Percentiles rank a stretch among this genome's conserved stretches.
Conservation (phyloP, 2,329 filamentous ascomycete genomes). For the Basipetospora chlamydospora region DNA sequence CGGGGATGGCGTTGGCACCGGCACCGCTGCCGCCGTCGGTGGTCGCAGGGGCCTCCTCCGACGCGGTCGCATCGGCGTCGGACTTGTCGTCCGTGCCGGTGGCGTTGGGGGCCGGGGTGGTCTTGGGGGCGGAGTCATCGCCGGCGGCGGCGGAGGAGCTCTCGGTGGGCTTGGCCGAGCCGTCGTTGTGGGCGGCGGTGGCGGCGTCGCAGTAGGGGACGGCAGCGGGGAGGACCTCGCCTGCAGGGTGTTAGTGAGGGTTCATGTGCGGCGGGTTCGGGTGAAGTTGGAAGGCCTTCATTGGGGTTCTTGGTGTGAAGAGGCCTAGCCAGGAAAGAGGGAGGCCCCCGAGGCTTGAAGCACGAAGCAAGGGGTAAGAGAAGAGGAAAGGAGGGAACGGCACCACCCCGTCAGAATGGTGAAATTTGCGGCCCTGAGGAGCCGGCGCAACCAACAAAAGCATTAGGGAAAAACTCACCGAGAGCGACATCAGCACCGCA, state of each 20-base stretch:
- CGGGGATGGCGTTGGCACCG: conserved; percentile 6
- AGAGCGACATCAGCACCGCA: conserved; percentile 23
- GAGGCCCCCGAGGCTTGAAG: too few species aligned
- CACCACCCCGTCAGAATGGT: too few species aligned
- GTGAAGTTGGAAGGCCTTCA: too few species aligned
- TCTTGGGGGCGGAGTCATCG: conserved; percentile 4
- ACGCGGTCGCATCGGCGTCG: conserved; percentile 5
- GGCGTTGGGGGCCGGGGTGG: conserved; percentile 3
- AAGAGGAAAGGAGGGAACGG: too few species aligned
- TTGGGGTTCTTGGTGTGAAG: too few species aligned
- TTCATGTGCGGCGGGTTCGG: too few species aligned
- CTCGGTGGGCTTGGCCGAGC: conserved; percentile 3
- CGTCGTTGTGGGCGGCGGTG: conserved; percentile 6
- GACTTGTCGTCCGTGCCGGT: neutral
- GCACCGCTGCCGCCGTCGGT: conserved; percentile 7
- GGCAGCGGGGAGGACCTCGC: conserved; percentile 23
- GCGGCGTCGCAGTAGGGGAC: conserved; percentile 6
- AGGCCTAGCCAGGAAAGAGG: too few species aligned
- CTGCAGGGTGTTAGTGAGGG: too few species aligned
- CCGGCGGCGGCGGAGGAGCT: conserved; percentile 6
- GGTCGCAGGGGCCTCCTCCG: too few species aligned
- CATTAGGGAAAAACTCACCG: conserved; percentile 17
- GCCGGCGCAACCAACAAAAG: neutral
- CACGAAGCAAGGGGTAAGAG: too few species aligned
- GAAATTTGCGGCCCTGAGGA: neutral